Evolutionary conservation across 495 filamentous ascomycete genomes (phyloP).

Genomic region (Xylona heveae): DNA sequence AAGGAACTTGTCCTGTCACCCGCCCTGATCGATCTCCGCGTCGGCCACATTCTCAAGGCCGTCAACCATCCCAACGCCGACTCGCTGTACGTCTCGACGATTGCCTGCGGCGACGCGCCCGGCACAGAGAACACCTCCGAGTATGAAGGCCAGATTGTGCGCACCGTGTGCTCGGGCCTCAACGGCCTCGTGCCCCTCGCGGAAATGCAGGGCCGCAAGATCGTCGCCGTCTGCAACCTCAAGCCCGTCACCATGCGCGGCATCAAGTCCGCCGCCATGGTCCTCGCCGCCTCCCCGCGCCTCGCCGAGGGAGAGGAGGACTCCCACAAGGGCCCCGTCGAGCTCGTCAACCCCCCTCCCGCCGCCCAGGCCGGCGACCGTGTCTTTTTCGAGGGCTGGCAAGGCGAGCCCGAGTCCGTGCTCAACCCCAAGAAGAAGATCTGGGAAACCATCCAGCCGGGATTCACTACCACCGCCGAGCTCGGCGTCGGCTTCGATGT

Average conservation of each 20-base stretch:
- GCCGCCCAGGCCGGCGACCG: conserved; percentile 63
- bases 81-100: conserved; percentile 88
- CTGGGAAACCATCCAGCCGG: conserved; percentile 89
- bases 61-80: conserved; percentile 92
- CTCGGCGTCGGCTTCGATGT: conserved; percentile 65
- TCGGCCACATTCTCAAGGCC: conserved; percentile 91
- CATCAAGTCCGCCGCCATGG: conserved; percentile 90
- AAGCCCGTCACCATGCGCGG: conserved; percentile 98
- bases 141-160: conserved; percentile 61
- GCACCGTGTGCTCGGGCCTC: conserved; percentile 89
- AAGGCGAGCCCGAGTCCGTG: conserved; percentile 72
- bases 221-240: conserved; percentile 86
- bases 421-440: conserved; percentile 99
- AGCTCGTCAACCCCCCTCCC: conserved; percentile 73
- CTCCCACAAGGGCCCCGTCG: conserved; percentile 72
- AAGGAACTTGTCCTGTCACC: conserved; percentile 55
- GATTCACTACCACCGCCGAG: conserved; percentile 65
- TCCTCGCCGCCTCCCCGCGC: conserved; percentile 76
- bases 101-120: conserved; percentile 75
- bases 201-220: conserved; percentile 91
- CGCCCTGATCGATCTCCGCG: conserved; percentile 74
- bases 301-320: conserved; percentile 53
- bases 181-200: conserved; percentile 81
- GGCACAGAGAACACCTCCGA: conserved; percentile 64
- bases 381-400: conserved; percentile 85